A percentile compares a stretch with the other conserved stretches of the same genome.
These are phyloP conservation scores for Hyparrhenia diplandra DNA, from an alignment of 176 grass and related monocot species.

Conservation along the genomic window DNA sequence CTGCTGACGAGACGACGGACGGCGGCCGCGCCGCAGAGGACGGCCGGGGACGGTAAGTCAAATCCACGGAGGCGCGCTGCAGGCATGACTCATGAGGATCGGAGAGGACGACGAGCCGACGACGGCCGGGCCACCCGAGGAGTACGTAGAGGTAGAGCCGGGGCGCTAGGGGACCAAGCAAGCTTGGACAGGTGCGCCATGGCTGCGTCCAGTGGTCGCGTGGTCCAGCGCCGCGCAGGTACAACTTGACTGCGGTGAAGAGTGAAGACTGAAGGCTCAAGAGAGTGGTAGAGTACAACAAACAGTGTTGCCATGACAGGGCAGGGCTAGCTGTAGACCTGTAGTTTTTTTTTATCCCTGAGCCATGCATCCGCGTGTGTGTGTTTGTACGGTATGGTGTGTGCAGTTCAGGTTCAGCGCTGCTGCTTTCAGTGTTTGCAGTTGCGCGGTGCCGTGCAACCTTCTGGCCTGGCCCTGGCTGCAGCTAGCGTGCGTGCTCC, in stretches of 20 bases:
- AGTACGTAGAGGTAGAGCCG: neutral
- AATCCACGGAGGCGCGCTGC: neutral
- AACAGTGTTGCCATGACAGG: neutral
- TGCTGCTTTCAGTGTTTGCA: neutral
- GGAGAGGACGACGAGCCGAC: too few relatives aligned
- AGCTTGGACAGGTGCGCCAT: neutral
- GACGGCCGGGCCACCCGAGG: too few relatives aligned
- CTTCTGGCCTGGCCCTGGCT: neutral
- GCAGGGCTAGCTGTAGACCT: neutral
- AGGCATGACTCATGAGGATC: too few relatives aligned
- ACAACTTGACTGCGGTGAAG: conserved; percentile 6
- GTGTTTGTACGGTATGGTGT: neutral
- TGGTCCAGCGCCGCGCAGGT: neutral
- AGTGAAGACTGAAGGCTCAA: neutral
- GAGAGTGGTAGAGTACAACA: neutral
- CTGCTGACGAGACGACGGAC: conserved; percentile 39
- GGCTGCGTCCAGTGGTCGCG: neutral
- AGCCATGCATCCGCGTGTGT: neutral
- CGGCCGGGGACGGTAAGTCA: conserved; percentile 27
- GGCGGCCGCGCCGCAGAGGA: neutral
- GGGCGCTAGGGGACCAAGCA: neutral
- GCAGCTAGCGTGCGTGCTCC: neutral
- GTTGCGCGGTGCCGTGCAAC: neutral
- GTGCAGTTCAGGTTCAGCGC: too few relatives aligned
- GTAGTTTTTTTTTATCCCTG: neutral